Evolutionary conservation across 495 filamentous ascomycete species (phyloP).

Genomic region (Cryomyces antarcticus): DNA sequence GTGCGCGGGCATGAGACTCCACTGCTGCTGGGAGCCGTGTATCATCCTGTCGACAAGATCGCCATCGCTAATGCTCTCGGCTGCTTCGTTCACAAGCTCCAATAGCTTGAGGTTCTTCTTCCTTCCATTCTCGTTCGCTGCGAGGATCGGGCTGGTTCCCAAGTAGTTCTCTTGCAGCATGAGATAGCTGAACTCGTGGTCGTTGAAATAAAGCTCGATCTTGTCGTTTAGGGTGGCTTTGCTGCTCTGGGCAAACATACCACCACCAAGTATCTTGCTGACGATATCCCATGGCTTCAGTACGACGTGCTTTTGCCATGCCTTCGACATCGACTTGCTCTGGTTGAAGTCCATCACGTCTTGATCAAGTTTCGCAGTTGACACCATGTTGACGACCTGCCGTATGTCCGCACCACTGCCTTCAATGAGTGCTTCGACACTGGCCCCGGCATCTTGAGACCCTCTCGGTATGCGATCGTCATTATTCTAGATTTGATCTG

Average conservation of each 20-base stretch:
- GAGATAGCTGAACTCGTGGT: conserved; percentile 86
- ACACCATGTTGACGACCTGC: conserved; percentile 97
- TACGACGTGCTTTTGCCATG: conserved; percentile 94
- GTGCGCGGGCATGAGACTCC: conserved; percentile 93
- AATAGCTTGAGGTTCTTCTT: conserved; percentile 59
- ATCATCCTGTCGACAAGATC: conserved; percentile 97
- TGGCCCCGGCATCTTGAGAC: conserved; percentile 59
- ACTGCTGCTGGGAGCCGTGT: conserved; percentile 91
- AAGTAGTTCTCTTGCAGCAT: conserved; percentile 99
- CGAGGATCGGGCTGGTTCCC: conserved; percentile 47
- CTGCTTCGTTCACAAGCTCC: conserved; percentile 68
- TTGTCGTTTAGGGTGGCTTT: conserved; percentile 86
- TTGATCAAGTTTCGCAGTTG: conserved; percentile 76
- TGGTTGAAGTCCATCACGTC: conserved; percentile 58
- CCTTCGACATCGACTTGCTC: conserved; percentile 80
- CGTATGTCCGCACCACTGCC: conserved; percentile 89
- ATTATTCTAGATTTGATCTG: conserved; percentile 76
- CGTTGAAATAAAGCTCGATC: conserved; percentile 96
- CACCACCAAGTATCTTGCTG: conserved; percentile 70
- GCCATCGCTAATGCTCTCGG: conserved; percentile 89
- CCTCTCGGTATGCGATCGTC: conserved; percentile 86
- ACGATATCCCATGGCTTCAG: conserved; percentile 97
- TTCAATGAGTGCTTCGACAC: conserved; percentile 91
- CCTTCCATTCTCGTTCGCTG: conserved; percentile 34
- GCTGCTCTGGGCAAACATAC: conserved; percentile 63